These are phyloP conservation scores for Noccaea bulbosa DNA, from an alignment of 345 rosid genomes.

Conservation along the genomic window DNA sequence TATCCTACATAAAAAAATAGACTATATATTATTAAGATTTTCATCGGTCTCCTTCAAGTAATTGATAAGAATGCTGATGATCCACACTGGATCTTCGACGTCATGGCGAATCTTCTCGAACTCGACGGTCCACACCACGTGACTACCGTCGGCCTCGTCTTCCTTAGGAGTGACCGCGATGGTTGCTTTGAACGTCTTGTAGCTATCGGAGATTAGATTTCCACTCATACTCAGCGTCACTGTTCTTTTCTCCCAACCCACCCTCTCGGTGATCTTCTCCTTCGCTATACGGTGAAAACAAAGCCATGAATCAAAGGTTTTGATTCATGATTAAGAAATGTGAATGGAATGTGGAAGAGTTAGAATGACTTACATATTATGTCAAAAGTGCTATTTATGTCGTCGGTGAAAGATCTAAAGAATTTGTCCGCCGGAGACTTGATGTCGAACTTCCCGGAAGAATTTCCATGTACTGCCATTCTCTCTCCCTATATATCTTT, in stretches of 20 bases:
- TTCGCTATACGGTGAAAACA: conserved; percentile 19
- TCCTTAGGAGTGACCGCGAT: conserved; percentile 16
- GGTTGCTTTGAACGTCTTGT: conserved; percentile 23
- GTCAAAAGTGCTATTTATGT: conserved; percentile 23
- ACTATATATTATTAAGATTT: neutral
- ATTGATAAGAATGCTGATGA: conserved; percentile 27
- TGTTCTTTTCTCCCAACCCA: conserved; percentile 22
- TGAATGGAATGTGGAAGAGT: conserved; percentile 17
- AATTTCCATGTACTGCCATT: conserved; percentile 18
- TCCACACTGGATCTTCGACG: conserved; percentile 16
- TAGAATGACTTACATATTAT: conserved; percentile 15
- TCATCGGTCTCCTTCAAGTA: conserved; percentile 15
- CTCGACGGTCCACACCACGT: conserved; percentile 20
- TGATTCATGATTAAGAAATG: neutral
- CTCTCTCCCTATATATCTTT: neutral
- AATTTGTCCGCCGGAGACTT: conserved; percentile 28
- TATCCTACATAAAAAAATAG: neutral
- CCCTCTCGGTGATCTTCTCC: conserved; percentile 10
- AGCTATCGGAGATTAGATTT: conserved; percentile 20
- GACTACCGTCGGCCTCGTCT: conserved; percentile 6
- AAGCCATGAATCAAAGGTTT: neutral
- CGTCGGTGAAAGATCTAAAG: conserved; percentile 20
- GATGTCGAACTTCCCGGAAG: conserved; percentile 24
- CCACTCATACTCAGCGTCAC: conserved; percentile 26
- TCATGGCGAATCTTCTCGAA: conserved; percentile 18